Evolutionary conservation across 306 rosid genomes (phyloP).

Genomic region (Quillaja saponaria): DNA sequence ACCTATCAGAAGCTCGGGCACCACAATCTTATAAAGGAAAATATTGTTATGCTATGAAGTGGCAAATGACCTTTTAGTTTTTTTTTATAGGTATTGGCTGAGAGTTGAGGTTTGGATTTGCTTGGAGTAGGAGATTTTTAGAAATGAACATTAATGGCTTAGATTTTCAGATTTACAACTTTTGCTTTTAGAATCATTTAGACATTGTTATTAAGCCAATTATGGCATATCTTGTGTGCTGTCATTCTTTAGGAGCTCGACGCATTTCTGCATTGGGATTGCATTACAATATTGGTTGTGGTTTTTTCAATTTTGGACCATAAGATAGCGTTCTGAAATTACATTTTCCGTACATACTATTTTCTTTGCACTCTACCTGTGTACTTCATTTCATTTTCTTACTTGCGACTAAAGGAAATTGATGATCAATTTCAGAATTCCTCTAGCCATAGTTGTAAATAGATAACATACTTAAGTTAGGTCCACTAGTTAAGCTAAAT

Average conservation of each 20-base stretch:
- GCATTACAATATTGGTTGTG: conserved; percentile 6
- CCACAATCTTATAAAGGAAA: too few relatives aligned
- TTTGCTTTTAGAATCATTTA: conserved; percentile 18
- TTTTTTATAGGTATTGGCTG: too few relatives aligned
- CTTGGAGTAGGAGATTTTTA: conserved; percentile 29
- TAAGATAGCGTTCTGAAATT: conserved; percentile 8
- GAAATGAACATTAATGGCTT: conserved; percentile 35
- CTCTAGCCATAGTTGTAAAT: conserved; percentile 10
- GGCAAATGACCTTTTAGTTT: too few relatives aligned
- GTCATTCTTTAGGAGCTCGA: neutral
- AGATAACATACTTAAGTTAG: conserved; percentile 10
- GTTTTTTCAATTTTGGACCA: conserved; percentile 8
- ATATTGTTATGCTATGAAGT: too few relatives aligned
- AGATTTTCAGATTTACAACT: conserved; percentile 22
- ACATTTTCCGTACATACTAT: too few relatives aligned
- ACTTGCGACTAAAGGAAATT: conserved; percentile 17
- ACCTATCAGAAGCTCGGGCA: too few relatives aligned
- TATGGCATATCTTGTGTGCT: conserved; percentile 21
- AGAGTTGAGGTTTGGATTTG: conserved; percentile 47
- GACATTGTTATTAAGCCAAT: conserved; percentile 5
- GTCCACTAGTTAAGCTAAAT: conserved; percentile 27
- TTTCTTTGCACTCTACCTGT: too few relatives aligned
- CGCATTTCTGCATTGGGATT: conserved; percentile 9
- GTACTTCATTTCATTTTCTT: conserved; percentile 24
- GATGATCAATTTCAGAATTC: conserved; percentile 5